phyloP scores from a whole-genome alignment of 306 rosid genomes.

The Casuarina glauca region DNA sequence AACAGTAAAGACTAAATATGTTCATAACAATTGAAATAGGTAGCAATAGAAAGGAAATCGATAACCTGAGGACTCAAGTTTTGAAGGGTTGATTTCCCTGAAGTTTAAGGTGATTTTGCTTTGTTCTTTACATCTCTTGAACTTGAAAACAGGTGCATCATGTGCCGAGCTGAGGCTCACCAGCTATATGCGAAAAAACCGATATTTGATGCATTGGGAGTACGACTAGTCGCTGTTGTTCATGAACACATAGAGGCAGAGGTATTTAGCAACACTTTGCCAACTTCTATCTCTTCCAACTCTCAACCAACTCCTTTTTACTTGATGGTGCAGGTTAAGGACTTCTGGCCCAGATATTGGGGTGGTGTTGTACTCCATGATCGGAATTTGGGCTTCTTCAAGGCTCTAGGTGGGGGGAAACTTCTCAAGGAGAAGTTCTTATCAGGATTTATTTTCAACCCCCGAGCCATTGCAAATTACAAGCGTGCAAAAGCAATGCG shows the following conservation, averaged over 20 bases:
- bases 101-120: conserved; percentile 26
- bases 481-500: conserved; percentile 76
- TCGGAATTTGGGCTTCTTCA: conserved; percentile 57
- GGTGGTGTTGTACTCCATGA: conserved; percentile 79
- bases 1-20: too few species aligned
- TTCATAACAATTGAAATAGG: background rate
- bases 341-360: conserved; percentile 96
- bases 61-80: background rate
- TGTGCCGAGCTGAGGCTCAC: conserved; percentile 99
- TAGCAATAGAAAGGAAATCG: background rate
- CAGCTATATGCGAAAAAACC: conserved; percentile 72
- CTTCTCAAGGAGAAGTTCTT: conserved; percentile 75
- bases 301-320: conserved; percentile 23
- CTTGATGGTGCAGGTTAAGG: conserved; percentile 58
- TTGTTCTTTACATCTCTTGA: conserved; percentile 17
- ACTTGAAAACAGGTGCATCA: conserved; percentile 75
- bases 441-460: conserved; percentile 77
- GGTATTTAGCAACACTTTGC: conserved; percentile 37
- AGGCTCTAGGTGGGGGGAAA: conserved; percentile 90
- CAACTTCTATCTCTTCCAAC: conserved; percentile 24
- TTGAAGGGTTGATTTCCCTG: background rate
- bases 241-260: conserved; percentile 79
- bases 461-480: conserved; percentile 70
- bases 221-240: conserved; percentile 79
- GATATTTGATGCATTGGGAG: conserved; percentile 85